phyloP scores from a whole-genome alignment of 75 land plant genomes.

The Sequoiadendron giganteum region DNA sequence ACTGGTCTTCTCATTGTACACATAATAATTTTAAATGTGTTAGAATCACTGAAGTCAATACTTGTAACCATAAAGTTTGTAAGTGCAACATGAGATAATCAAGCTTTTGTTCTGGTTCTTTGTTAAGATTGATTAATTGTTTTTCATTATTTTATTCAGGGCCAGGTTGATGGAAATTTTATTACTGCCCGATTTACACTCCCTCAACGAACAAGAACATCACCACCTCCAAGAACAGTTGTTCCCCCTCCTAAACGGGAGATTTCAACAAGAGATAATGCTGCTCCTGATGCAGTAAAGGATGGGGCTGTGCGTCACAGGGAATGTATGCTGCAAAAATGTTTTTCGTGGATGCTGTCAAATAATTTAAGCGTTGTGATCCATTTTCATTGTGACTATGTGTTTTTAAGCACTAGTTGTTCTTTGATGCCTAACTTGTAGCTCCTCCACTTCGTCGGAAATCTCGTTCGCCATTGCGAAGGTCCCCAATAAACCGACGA shows the following conservation, averaged over 20 bases:
- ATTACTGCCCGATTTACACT: slow-evolving; percentile 75
- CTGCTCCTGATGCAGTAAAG: slow-evolving; percentile 50
- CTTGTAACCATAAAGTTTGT: background rate
- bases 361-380: background rate
- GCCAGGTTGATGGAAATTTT: slow-evolving; percentile 90
- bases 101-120: background rate
- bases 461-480: slow-evolving; percentile 49
- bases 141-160: slow-evolving; percentile 44
- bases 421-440: slow-evolving; percentile 16
- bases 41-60: background rate
- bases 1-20: background rate
- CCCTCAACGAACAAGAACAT: slow-evolving; percentile 45
- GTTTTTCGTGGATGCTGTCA: background rate
- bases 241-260: slow-evolving; percentile 61
- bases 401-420: background rate
- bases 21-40: background rate
- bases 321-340: slow-evolving; percentile 51
- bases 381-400: background rate
- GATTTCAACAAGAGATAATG: slow-evolving; percentile 36
- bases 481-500: slow-evolving; percentile 53
- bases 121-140: background rate
- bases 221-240: slow-evolving; percentile 54
- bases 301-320: slow-evolving; percentile 59
- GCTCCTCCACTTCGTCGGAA: slow-evolving; percentile 73
- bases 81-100: background rate